Conservation (phyloP, 148 eudicot species). For the Camellia granthamiana region DNA sequence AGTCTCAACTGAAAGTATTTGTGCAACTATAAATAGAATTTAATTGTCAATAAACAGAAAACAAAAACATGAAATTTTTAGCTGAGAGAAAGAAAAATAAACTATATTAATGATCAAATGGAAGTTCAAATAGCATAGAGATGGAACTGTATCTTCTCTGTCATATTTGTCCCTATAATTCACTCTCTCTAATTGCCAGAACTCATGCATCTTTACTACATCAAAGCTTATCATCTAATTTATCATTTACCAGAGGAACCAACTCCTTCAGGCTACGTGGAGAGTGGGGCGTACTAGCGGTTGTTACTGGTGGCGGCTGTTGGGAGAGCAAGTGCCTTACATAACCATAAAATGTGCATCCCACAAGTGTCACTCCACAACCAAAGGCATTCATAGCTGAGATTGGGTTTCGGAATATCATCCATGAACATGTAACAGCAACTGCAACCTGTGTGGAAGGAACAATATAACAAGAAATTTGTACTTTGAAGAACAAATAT, state of each 20-base stretch:
- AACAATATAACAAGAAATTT: background rate
- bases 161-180: background rate
- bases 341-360: conserved; percentile 92
- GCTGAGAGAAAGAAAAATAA: background rate
- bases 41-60: background rate
- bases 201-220: background rate
- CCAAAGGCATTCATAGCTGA: conserved; percentile 78
- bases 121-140: conserved; percentile 2
- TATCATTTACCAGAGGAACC: conserved; percentile 71
- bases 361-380: conserved; percentile 69
- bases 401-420: conserved; percentile 87
- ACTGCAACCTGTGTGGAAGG: conserved; percentile 55
- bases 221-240: conserved; percentile 75
- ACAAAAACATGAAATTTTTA: background rate
- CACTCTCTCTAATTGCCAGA: background rate
- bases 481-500: too few relatives aligned
- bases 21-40: background rate
- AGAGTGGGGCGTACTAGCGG: conserved; percentile 57
- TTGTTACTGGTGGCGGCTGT: conserved; percentile 64
- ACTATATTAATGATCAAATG: conserved; percentile 1
- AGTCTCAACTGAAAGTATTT: too few relatives aligned
- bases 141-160: background rate
- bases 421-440: conserved; percentile 81
- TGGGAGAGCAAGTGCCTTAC: conserved; percentile 78
- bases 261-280: conserved; percentile 61